phyloP scores from a whole-genome alignment of 305 asterid species.

The Fraxinus greggii region DNA sequence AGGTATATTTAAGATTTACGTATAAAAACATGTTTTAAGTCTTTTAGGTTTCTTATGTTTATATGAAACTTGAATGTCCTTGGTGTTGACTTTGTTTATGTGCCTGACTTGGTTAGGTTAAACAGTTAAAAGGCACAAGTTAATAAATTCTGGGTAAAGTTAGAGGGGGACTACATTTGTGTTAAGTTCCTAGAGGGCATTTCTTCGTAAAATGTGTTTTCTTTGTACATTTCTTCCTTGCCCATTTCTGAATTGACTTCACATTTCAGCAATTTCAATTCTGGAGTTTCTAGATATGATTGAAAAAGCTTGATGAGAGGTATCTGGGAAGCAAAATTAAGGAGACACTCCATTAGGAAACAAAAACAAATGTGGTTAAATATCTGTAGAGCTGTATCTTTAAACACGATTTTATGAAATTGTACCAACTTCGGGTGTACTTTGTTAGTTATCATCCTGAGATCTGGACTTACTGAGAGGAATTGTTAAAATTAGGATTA shows the following conservation, averaged over 20 bases:
- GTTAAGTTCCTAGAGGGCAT: neutral
- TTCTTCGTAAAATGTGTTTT: neutral
- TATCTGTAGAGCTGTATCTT: neutral
- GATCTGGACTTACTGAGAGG: neutral
- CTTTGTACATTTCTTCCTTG: neutral
- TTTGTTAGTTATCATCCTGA: neutral
- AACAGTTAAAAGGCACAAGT: neutral
- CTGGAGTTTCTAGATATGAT: neutral
- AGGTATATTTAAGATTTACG: neutral
- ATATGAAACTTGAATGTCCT: neutral
- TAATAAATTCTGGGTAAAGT: neutral
- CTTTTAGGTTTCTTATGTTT: neutral
- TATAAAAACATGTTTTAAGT: neutral
- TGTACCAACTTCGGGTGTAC: neutral
- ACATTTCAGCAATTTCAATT: neutral
- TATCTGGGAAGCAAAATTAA: neutral
- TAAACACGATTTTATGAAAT: neutral
- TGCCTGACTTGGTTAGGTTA: neutral
- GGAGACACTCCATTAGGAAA: neutral
- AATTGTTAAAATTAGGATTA: neutral
- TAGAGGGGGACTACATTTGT: neutral
- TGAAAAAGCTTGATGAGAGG: neutral
- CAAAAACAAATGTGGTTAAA: neutral
- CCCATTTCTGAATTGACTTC: neutral
- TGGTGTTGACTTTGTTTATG: neutral